Base-by-base conservation (phyloP, 2,329 filamentous ascomycete genomes). In the Neoascochyta sp. region DNA sequence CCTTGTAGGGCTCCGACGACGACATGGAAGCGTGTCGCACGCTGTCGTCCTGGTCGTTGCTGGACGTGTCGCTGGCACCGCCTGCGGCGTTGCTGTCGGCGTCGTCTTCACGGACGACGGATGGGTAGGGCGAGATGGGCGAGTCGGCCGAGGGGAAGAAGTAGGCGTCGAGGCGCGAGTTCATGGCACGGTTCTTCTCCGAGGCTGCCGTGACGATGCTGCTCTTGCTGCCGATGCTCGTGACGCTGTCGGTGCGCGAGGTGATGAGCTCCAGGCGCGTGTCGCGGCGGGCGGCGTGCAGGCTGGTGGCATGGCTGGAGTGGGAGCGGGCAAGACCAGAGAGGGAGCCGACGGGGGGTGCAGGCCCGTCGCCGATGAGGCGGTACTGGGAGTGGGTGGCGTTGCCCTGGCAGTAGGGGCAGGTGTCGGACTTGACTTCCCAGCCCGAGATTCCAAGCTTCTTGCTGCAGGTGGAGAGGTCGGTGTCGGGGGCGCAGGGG, bases 371-470 rank as follows among this genome's bases (percentile, higher is more conserved):
- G 32, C 61, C 61, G 24, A 71, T 66, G 26, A 71, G 62, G 18
- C 65, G 55, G 47, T 70, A 70, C 18, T 69, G 69, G n/a, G 65
- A 60, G 32, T 46, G 50, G 32, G 62, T 55, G 24, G 68, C 54
- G 29, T 62, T 52, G 20, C 55, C 56, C 22, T 55, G 47, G 50
- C 69, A 73, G 61, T 66, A 73, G 8, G 69, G 69, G 44, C 69
- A 72, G 42, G 59, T 59, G 27, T 66, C 60, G 37, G 60, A 63
- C 39, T 68, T 66, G 40, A 62, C 67, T 50, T 73, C 69, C 69
- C 69, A 73, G 29, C 69, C 69, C 40, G 67, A 60, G 28, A 73
- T 59, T 22, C 58, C 59, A 19, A 73, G 58, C 46, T 64, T 67
- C 37, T 58, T 55, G 4, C 59, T 47, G 47, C 69, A 73, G 51